Conservation (phyloP, 2,329 filamentous ascomycete species). For the Penicillium sp. region DNA sequence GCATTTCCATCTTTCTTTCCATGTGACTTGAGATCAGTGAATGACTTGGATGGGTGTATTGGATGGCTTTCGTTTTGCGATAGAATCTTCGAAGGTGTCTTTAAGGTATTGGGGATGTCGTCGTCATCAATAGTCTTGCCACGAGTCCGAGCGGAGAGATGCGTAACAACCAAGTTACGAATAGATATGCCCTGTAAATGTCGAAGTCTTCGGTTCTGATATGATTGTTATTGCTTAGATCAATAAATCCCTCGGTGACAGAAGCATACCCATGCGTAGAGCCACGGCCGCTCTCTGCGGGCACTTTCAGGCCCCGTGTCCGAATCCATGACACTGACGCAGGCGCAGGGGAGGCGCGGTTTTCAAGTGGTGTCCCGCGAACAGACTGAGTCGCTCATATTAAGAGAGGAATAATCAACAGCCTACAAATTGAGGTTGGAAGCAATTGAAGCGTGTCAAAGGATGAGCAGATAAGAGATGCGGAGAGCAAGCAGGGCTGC, state of each 20-base stretch:
- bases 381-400: slow-evolving; percentile 16
- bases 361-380: neutral
- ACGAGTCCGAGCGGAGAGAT: slow-evolving; percentile 52
- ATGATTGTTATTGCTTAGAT: slow-evolving; percentile 14
- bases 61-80: slow-evolving; percentile 52
- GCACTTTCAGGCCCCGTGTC: slow-evolving; percentile 28
- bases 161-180: slow-evolving; percentile 75
- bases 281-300: slow-evolving; percentile 52
- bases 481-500: slow-evolving; percentile 24
- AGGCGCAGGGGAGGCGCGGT: slow-evolving; percentile 6
- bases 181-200: slow-evolving; percentile 85
- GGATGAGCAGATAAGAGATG: slow-evolving; percentile 24
- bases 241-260: neutral
- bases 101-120: slow-evolving; percentile 66
- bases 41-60: slow-evolving; percentile 62
- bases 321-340: slow-evolving; percentile 12
- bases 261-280: slow-evolving; percentile 52
- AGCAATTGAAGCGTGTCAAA: slow-evolving; percentile 13
- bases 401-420: slow-evolving; percentile 4
- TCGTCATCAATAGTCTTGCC: slow-evolving; percentile 74
- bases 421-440: neutral
- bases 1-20: slow-evolving; percentile 16
- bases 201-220: slow-evolving; percentile 79
- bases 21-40: slow-evolving; percentile 52
- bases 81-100: slow-evolving; percentile 68